Evolutionary conservation across 2,329 filamentous ascomycete species (phyloP).

Genomic region (Teratosphaeria epicoccoides): DNA sequence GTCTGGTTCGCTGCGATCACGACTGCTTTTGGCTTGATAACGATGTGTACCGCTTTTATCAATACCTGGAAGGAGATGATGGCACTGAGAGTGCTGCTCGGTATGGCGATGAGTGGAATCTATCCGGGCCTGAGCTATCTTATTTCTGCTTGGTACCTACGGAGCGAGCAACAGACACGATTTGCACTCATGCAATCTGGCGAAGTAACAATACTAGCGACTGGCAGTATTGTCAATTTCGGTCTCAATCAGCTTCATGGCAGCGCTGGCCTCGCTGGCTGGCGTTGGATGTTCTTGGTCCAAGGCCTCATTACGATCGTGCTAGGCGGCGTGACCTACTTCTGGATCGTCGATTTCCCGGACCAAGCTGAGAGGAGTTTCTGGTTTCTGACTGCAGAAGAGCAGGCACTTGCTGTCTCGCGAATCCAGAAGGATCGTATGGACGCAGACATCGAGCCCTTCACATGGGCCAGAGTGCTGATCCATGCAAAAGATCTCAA

Average conservation of each 20-base stretch:
- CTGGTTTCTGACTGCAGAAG: slow-evolving; percentile 46
- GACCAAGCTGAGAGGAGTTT: slow-evolving; percentile 49
- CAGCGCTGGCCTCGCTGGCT: slow-evolving; percentile 45
- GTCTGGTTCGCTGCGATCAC: slow-evolving; percentile 52
- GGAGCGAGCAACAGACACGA: slow-evolving; percentile 54
- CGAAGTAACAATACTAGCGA: slow-evolving; percentile 55
- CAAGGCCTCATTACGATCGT: slow-evolving; percentile 51
- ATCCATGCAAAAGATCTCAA: slow-evolving; percentile 49
- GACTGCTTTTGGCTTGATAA: slow-evolving; percentile 52
- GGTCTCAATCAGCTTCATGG: slow-evolving; percentile 56
- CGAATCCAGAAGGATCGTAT: slow-evolving; percentile 52
- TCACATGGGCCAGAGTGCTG: slow-evolving; percentile 46
- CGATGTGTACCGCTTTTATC: slow-evolving; percentile 58
- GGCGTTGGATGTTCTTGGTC: slow-evolving; percentile 61
- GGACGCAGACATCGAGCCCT: slow-evolving; percentile 47
- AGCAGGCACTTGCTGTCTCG: slow-evolving; percentile 45
- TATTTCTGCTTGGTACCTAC: slow-evolving; percentile 49
- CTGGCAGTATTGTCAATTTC: slow-evolving; percentile 57
- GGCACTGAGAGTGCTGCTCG: slow-evolving; percentile 52
- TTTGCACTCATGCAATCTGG: slow-evolving; percentile 56
- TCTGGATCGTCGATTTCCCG: slow-evolving; percentile 63
- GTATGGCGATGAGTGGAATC: slow-evolving; percentile 49
- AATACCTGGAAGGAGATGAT: slow-evolving; percentile 61
- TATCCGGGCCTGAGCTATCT: slow-evolving; percentile 44
- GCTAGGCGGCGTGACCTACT: slow-evolving; percentile 51